Conservation (phyloP, 2,329 filamentous ascomycete species). For the Pseudocercospora eumusae region DNA sequence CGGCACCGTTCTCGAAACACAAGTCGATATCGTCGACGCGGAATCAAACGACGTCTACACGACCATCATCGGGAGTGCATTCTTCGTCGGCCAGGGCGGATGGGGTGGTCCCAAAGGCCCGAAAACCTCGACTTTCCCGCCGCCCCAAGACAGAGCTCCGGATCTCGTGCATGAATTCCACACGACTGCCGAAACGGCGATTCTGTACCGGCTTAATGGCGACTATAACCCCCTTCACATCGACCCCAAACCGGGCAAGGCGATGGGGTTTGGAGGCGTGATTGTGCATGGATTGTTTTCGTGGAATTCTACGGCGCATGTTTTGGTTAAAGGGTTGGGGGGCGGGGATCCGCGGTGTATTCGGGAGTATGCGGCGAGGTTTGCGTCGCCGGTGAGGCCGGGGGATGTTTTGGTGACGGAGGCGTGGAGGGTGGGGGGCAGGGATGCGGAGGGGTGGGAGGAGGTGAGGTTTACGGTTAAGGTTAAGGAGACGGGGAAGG, state of each 20-base stretch:
- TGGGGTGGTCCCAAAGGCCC: constrained; percentile 91
- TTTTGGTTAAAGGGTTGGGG: constrained; percentile 70
- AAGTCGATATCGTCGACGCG: constrained; percentile 73
- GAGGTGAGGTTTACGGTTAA: constrained; percentile 79
- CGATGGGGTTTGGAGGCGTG: constrained; percentile 87
- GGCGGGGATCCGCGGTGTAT: constrained; percentile 77
- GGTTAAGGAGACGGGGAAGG: constrained; percentile 77
- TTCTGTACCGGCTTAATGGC: constrained; percentile 80
- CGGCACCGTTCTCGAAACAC: constrained; percentile 72
- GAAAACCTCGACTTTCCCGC: constrained; percentile 73
- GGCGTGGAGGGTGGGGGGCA: constrained; percentile 75
- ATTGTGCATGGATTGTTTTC: constrained; percentile 90
- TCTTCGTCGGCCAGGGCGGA: constrained; percentile 76
- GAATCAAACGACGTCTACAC: constrained; percentile 69
- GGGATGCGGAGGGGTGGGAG: constrained; percentile 67
- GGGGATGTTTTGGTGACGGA: constrained; percentile 79
- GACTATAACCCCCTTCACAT: constrained; percentile 95
- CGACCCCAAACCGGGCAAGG: constrained; percentile 71
- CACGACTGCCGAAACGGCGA: constrained; percentile 70
- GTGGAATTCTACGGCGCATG: constrained; percentile 68
- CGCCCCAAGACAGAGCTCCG: constrained; percentile 69
- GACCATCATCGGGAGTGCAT: constrained; percentile 68
- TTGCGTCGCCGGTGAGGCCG: constrained; percentile 80
- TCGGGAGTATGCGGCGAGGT: constrained; percentile 84
- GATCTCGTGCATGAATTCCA: constrained; percentile 71